phyloP scores from a whole-genome alignment of 75 land plant species.

The Picea glauca region DNA sequence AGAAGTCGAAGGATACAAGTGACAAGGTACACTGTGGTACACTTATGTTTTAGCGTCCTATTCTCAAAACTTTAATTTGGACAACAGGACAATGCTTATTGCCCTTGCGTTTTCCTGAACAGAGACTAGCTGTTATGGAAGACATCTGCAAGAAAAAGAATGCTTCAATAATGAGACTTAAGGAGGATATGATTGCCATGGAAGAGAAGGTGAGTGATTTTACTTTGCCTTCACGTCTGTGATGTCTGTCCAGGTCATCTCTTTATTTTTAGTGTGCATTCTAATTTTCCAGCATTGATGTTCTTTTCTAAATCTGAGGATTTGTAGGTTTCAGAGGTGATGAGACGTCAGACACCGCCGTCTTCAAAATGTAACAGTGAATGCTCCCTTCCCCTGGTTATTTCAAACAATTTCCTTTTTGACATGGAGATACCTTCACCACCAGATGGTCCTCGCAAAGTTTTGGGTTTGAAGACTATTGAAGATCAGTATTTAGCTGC shows the following conservation, averaged over 20 bases:
- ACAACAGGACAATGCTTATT: background rate
- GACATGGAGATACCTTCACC: slow-evolving; percentile 44
- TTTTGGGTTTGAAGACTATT: background rate
- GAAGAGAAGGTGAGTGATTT: slow-evolving; percentile 57
- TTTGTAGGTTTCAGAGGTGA: slow-evolving; percentile 40
- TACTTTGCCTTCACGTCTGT: background rate
- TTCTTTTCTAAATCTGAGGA: background rate
- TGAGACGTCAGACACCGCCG: slow-evolving; percentile 34
- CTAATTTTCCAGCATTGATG: background rate
- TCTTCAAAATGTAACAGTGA: slow-evolving; percentile 13
- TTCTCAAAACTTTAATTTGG: background rate
- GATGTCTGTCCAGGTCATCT: background rate
- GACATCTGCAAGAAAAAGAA: slow-evolving; percentile 68
- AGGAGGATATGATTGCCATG: slow-evolving; percentile 57
- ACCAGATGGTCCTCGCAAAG: background rate
- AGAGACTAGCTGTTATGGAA: slow-evolving; percentile 72
- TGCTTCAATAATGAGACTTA: slow-evolving; percentile 37
- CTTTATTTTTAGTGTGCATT: background rate
- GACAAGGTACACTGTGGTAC: slow-evolving; percentile 43
- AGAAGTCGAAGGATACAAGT: slow-evolving; percentile 32
- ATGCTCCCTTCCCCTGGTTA: slow-evolving; percentile 17
- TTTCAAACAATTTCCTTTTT: slow-evolving; percentile 51
- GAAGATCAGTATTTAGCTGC: slow-evolving; percentile 1
- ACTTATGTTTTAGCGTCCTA: background rate
- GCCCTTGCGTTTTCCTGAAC: slow-evolving; percentile 1